Percentiles rank a stretch among this genome's conserved stretches.
These are phyloP conservation scores for Tricholoma sp. DNA, from an alignment of 768 basidiomycete species.

Conservation along the genomic window DNA sequence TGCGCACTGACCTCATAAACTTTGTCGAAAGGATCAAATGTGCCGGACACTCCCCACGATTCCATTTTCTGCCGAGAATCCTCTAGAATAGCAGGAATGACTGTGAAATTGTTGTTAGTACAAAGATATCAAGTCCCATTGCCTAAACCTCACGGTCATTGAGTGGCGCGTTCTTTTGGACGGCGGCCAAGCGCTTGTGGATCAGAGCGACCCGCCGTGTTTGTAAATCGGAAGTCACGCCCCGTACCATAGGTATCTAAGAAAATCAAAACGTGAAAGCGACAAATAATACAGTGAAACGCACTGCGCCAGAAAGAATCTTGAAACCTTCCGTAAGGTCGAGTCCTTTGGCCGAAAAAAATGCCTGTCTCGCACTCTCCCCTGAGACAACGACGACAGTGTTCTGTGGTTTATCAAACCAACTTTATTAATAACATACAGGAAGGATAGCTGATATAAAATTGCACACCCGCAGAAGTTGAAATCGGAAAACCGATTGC, in stretches of 20 bases:
- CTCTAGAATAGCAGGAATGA: slow-evolving; percentile 59
- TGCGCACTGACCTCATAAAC: slow-evolving; percentile 53
- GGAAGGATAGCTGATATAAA: not conserved
- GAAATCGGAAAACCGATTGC: slow-evolving; percentile 63
- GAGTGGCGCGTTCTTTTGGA: slow-evolving; percentile 60
- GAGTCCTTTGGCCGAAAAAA: slow-evolving; percentile 65
- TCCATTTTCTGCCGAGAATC: slow-evolving; percentile 61
- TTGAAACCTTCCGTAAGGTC: slow-evolving; percentile 79
- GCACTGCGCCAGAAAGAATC: slow-evolving; percentile 71
- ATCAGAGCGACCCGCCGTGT: slow-evolving; percentile 57
- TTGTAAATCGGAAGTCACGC: slow-evolving; percentile 69
- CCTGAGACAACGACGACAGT: slow-evolving; percentile 75
- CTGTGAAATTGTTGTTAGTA: slow-evolving; percentile 29
- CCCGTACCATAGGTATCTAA: slow-evolving; percentile 72
- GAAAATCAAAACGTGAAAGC: slow-evolving; percentile 12
- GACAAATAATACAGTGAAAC: slow-evolving; percentile 20
- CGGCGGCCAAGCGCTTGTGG: slow-evolving; percentile 62
- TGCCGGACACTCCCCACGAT: slow-evolving; percentile 60
- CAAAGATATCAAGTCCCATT: slow-evolving; percentile 7
- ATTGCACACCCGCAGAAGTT: slow-evolving; percentile 55
- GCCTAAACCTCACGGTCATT: slow-evolving; percentile 45
- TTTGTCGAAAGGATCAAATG: slow-evolving; percentile 66
- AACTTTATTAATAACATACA: slow-evolving; percentile 5
- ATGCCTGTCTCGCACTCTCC: slow-evolving; percentile 60
- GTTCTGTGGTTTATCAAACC: slow-evolving; percentile 39